Evolutionary conservation across 2,329 filamentous ascomycete species (phyloP), one percentile per base, ranked within the genome.

Genomic region (Trichoderma koningiopsis): DNA sequence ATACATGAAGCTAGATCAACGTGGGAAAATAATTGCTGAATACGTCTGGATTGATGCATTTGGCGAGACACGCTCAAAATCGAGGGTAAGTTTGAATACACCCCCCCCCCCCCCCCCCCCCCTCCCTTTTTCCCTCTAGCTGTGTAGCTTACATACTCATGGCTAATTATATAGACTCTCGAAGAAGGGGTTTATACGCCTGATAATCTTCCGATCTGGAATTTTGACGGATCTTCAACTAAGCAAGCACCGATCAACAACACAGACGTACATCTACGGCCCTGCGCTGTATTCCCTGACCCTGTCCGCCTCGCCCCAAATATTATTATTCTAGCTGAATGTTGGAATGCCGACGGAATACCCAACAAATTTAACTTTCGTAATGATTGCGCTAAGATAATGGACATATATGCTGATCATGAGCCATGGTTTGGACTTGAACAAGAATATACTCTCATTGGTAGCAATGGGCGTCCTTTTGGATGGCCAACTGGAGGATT

Each of bases 291-390:
- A 83, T 97, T 89, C 88, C 91, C 93, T 75, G 94, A 97, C 74
- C 95, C 95, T 71, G 95, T 97, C 91, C 92, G 94, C 75, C 88
- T 89, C 72, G 89, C 89, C 71, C 92, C 94, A 83, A 97, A 97
- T 87, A 91, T 97, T 81, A 89, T 97, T 76, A 95, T 98, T 77
- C 91, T 98, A 77, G 89, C 91, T 79, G 95, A 97, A 86, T 97
- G 93, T 83, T 97, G 93, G 92, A 94, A 95, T 80, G 86, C 92
- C 74, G 94, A 97, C 83, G 94, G 94, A 79, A 93, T 90, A 72
- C 96, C 96, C 82, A 99, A 98, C 90, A 94, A 96, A 83, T 98
- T 89, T 91, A 99, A 99, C 91, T 92, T 91, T 90, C 93, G 96
- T 76, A 92, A 97, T 81, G 95, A 98, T 78, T 91, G 90, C 78